A percentile compares a stretch with the other conserved stretches of the same genome.
These are phyloP conservation scores for Penicillium sp. DNA, from an alignment of 2,329 filamentous ascomycete species.

Conservation along the genomic window DNA sequence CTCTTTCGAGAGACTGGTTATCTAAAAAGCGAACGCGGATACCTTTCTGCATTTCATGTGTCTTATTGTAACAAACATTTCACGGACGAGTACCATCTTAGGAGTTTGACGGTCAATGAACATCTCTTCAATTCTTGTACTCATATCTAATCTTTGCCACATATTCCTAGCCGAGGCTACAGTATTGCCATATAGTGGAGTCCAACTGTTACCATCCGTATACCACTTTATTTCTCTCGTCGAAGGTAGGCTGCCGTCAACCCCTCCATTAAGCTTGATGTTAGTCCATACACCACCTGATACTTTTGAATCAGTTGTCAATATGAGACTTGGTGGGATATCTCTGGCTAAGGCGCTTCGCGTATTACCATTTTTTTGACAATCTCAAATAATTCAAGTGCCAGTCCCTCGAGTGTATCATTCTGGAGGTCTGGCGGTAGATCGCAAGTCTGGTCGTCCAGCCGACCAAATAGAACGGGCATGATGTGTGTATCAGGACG, in stretches of 20 bases:
- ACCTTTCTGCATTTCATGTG: conserved; percentile 30
- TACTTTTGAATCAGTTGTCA: neutral
- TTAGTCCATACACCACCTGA: neutral
- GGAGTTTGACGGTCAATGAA: conserved; percentile 21
- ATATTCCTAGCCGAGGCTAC: neutral
- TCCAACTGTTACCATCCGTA: neutral
- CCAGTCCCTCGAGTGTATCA: neutral
- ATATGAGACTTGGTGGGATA: neutral
- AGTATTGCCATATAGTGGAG: neutral
- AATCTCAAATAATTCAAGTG: neutral
- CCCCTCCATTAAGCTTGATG: neutral
- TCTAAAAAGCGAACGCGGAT: conserved; percentile 50
- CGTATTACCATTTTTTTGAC: neutral
- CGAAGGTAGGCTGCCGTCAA: neutral
- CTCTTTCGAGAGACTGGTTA: conserved; percentile 74
- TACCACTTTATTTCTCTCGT: neutral
- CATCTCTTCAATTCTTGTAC: neutral
- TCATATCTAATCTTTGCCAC: neutral
- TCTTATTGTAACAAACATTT: conserved; percentile 26
- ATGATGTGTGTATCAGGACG: neutral
- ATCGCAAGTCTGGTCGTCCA: neutral
- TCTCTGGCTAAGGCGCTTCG: neutral
- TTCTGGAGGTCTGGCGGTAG: neutral
- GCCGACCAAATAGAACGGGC: neutral
- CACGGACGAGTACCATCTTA: conserved; percentile 23